Percentiles rank a stretch among this genome's conserved stretches.
Conservation (phyloP, 176 grass and related monocot genomes). For the Oryza australiensis region DNA sequence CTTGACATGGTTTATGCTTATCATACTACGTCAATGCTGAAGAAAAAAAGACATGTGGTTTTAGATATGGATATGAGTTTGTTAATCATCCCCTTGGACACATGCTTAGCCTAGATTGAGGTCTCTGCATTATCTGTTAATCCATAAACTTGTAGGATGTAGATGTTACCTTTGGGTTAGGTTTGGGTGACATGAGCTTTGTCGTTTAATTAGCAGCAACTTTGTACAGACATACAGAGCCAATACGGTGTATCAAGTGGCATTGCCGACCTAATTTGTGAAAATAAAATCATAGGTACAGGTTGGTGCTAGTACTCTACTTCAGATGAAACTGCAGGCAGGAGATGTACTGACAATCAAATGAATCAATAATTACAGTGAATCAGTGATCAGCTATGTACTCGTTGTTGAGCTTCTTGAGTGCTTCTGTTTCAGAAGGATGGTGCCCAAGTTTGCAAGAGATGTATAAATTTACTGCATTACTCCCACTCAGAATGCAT, state of each 20-base stretch:
- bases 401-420: neutral
- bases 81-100: neutral
- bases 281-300: conserved; percentile 8
- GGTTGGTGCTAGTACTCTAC: neutral
- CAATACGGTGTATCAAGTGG: neutral
- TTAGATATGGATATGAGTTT: neutral
- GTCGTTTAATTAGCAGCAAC: neutral
- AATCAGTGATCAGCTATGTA: neutral
- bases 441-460: neutral
- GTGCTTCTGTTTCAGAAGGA: neutral
- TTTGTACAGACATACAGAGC: neutral
- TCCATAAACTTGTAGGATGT: neutral
- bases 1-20: neutral
- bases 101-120: neutral
- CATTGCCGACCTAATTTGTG: neutral
- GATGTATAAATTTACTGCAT: neutral
- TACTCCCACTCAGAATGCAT: conserved; percentile 37
- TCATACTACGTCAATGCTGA: neutral
- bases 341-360: neutral
- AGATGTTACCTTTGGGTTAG: neutral
- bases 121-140: neutral
- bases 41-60: neutral
- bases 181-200: neutral
- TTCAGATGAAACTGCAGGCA: neutral
- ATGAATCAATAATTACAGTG: conserved; percentile 30